A percentile compares a stretch with the other conserved stretches of the same genome.
Conservation (phyloP, 2,329 filamentous ascomycete genomes). For the Diaporthe caulivora region DNA sequence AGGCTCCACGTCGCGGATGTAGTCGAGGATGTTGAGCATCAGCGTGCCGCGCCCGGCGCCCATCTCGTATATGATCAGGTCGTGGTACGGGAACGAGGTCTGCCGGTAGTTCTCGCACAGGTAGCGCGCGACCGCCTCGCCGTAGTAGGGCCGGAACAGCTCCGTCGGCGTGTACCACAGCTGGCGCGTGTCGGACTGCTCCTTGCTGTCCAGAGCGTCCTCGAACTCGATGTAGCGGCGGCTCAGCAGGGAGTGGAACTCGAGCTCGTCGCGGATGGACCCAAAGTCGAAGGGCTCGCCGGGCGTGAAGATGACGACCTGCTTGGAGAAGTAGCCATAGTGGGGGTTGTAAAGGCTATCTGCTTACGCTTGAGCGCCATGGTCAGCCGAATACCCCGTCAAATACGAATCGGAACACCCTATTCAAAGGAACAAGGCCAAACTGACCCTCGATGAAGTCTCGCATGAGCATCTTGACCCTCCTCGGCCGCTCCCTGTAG, state of each 20-base stretch:
- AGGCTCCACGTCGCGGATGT: conserved; percentile 89
- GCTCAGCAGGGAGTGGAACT: conserved; percentile 83
- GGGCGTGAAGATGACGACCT: conserved; percentile 94
- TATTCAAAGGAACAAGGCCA: background rate
- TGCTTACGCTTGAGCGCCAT: conserved; percentile 50
- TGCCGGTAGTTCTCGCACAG: conserved; percentile 96
- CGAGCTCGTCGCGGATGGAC: conserved; percentile 82
- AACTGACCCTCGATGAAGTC: conserved; percentile 93
- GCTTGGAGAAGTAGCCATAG: conserved; percentile 97
- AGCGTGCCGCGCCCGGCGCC: conserved; percentile 96
- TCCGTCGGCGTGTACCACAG: conserved; percentile 99
- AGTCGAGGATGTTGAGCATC: conserved; percentile 98
- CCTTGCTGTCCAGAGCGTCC: conserved; percentile 82
- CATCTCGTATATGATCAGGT: conserved; percentile 99
- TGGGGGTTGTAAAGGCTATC: conserved; percentile 94
- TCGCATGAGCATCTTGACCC: conserved; percentile 96
- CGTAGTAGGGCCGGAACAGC: conserved; percentile 95
- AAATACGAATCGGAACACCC: background rate
- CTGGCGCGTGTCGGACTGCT: conserved; percentile 81
- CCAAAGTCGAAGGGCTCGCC: conserved; percentile 93
- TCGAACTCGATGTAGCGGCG: conserved; percentile 91
- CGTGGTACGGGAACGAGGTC: conserved; percentile 93
- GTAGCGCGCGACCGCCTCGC: conserved; percentile 96
- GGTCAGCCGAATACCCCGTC: background rate
- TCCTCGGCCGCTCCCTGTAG: conserved; percentile 80